Evolutionary conservation across 148 eudicot genomes (phyloP).

Genomic region (Camellia japonica): DNA sequence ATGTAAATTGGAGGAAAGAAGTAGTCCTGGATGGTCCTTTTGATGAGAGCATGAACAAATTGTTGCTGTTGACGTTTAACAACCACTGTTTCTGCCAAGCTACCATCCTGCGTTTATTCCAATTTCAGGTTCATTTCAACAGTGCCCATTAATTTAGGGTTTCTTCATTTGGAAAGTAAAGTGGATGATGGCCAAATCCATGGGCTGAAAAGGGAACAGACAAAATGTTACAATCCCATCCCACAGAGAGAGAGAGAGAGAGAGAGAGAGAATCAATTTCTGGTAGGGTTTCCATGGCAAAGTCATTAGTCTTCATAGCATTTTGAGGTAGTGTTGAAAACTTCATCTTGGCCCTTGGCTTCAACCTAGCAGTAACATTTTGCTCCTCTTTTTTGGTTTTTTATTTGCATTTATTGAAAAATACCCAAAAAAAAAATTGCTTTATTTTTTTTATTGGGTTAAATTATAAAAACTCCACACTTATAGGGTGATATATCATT

Average conservation of each 20-base stretch:
- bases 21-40: slow-evolving; percentile 1
- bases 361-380: neutral
- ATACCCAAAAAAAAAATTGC: too few relatives aligned
- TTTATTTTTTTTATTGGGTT: too few relatives aligned
- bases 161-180: slow-evolving; percentile 10
- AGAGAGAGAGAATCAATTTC: neutral
- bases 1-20: neutral
- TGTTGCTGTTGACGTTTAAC: slow-evolving; percentile 37
- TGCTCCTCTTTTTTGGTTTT: neutral
- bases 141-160: slow-evolving; percentile 18
- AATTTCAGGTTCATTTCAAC: slow-evolving; percentile 1
- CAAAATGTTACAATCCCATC: neutral
- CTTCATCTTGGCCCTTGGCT: neutral
- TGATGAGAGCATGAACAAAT: neutral
- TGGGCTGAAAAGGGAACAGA: neutral
- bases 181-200: neutral
- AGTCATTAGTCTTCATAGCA: neutral
- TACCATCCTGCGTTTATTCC: slow-evolving; percentile 20
- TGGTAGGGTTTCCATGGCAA: neutral
- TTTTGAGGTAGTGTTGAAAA: neutral
- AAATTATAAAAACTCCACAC: too few relatives aligned
- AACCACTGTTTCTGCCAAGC: slow-evolving; percentile 13
- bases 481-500: too few relatives aligned
- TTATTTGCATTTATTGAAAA: too few relatives aligned
- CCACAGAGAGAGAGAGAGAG: neutral